Percentiles rank a stretch among this genome's conserved stretches.
Conservation (phyloP, 768 basidiomycete genomes). For the Podaxis rugospora region DNA sequence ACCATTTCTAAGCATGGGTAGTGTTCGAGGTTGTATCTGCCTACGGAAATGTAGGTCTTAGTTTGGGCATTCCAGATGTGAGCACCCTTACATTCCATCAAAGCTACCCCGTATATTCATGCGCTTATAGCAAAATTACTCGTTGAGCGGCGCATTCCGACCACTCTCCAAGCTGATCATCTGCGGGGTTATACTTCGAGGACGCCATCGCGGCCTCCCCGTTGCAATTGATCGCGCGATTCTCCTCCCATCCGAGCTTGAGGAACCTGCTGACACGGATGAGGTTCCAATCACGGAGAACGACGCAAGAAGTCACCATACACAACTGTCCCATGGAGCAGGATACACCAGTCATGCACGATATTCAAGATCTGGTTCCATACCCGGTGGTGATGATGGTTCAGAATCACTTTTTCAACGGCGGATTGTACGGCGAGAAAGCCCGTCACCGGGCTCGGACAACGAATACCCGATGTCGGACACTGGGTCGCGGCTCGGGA, state of each 20-base stretch:
- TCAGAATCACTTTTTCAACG: neutral
- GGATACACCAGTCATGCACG: neutral
- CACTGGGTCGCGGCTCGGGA: neutral
- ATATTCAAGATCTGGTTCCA: neutral
- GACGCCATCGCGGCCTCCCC: constrained; percentile 84
- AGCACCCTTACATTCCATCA: constrained; percentile 18
- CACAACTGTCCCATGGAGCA: neutral
- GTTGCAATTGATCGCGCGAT: constrained; percentile 88
- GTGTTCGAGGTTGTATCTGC: constrained; percentile 88
- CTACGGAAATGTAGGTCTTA: constrained; percentile 87
- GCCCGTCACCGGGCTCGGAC: neutral
- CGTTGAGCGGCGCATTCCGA: constrained; percentile 73
- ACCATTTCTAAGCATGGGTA: constrained; percentile 19
- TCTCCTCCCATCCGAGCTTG: constrained; percentile 68
- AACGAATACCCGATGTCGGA: neutral
- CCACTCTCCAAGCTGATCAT: constrained; percentile 86
- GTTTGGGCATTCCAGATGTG: constrained; percentile 81
- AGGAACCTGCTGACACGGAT: constrained; percentile 18
- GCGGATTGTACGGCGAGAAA: neutral
- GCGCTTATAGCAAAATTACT: constrained; percentile 65
- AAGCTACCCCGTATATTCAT: neutral
- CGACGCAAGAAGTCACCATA: constrained; percentile 1
- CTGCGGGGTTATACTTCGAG: constrained; percentile 88
- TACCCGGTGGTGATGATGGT: neutral
- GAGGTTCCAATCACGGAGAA: neutral